Evolutionary conservation across 495 filamentous ascomycete genomes (phyloP), one percentile per base, ranked within the genome.

Genomic region (Penicillium robsamsonii): DNA sequence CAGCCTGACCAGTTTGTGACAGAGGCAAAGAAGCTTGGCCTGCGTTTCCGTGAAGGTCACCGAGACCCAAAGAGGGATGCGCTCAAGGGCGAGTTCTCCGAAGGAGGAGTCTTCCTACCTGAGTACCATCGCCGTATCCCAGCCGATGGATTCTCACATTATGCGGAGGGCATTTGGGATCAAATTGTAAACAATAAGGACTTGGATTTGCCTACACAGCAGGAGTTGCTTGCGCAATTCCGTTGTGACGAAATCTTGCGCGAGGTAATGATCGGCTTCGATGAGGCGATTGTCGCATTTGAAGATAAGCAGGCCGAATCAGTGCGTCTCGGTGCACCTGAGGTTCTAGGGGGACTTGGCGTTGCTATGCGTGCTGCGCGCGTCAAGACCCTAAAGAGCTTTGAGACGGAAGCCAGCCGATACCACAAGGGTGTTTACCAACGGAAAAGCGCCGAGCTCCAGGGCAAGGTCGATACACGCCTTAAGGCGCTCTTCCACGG

Each of bases 181-280:
- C 94, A 97, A 71, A 98, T 98, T 63, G 91, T 96, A 63, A 89
- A 91, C 73, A 98, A 98, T 75, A 98, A 98, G 73, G 94, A 98
- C 64, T 77, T 98, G 57, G 94, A 98, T 75, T 74, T 98, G 31
- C 94, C 94, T 15, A 97, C 94, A 0, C 94, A 98, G 72, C 94
- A 98, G 68, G 94, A 98, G 65, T 76, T 98, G 44, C 84, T 98
- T 47, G 94, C 94, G 3, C 94, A 98, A 70, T 98, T 97, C 78
- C 84, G 94, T 46, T 98, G 94, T 68, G 94, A 98, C 67, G 94
- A 98, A 78, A 98, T 98, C 52, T 75, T 89, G 38, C 79, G 91
- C 60, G 92, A 94, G 64, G 92, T 94, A 0, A 77, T 95, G 46
- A 79, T 92, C 30, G 79, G 78, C 3, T 98, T 98, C 63, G 94